A percentile compares a stretch with the other conserved stretches of the same genome.
phyloP scores from a whole-genome alignment of 2,329 filamentous ascomycete genomes.

The Neonectria punicea region DNA sequence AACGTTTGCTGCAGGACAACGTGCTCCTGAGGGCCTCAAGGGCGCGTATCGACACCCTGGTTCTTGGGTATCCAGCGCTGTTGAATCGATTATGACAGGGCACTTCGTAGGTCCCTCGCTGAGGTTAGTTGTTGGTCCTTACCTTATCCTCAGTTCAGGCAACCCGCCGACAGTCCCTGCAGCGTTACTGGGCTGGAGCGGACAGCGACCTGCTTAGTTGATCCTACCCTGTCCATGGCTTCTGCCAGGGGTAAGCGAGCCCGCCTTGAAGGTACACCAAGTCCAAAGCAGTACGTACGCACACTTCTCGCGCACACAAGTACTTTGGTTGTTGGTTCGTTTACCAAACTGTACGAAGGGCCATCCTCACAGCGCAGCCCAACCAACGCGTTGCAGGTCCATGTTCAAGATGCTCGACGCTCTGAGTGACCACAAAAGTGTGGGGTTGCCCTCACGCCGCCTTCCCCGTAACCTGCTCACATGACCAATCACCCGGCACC shows the following conservation, averaged over 20 bases:
- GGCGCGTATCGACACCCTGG: slow-evolving; percentile 1
- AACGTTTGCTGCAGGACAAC: slow-evolving; percentile 15
- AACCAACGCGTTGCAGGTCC: neutral
- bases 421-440: slow-evolving; percentile 20
- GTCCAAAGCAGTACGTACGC: neutral
- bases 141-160: slow-evolving; percentile 10
- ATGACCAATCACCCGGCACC: slow-evolving; percentile 38
- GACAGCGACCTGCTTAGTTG: neutral
- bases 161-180: neutral
- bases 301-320: neutral
- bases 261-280: neutral
- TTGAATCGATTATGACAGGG: slow-evolving; percentile 15
- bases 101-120: no score
- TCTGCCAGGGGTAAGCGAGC: neutral
- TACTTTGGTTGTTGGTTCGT: no score
- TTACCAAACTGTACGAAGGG: neutral
- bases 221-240: neutral
- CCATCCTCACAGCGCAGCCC: neutral
- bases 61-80: slow-evolving; percentile 31
- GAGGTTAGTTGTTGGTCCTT: neutral
- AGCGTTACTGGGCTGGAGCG: neutral
- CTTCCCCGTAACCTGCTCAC: slow-evolving; percentile 34
- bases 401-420: neutral
- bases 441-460: slow-evolving; percentile 43
- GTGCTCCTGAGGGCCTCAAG: neutral